These are phyloP conservation scores for Pseudogymnoascus sp. DNA, from an alignment of 2,329 filamentous ascomycete species.

Conservation along the genomic window DNA sequence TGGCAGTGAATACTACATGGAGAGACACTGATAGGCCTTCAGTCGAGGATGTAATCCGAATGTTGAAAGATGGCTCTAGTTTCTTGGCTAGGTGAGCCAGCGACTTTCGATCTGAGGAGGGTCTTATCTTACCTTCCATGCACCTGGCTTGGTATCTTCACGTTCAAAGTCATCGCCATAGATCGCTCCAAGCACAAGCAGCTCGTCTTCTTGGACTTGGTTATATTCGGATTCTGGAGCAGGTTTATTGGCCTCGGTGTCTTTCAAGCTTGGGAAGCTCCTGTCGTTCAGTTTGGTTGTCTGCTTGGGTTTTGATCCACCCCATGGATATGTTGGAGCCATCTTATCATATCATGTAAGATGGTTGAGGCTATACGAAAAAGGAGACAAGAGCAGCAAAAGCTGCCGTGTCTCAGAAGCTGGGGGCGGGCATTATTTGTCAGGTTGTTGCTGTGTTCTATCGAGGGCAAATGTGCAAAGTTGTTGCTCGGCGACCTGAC, in stretches of 20 bases:
- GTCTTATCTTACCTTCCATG: constrained; percentile 66
- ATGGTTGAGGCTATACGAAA: constrained; percentile 1
- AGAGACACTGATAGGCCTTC: constrained; percentile 62
- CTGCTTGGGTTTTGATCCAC: constrained; percentile 17
- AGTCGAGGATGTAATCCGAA: constrained; percentile 67
- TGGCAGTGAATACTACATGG: constrained; percentile 75
- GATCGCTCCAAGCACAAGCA: constrained; percentile 77
- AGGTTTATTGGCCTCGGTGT: constrained; percentile 29
- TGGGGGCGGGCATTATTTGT: not conserved
- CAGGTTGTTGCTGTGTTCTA: constrained; percentile 3
- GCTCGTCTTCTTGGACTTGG: constrained; percentile 79
- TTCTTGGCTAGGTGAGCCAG: constrained; percentile 40
- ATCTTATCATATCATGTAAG: constrained; percentile 16
- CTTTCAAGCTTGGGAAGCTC: constrained; percentile 44
- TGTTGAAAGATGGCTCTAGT: constrained; percentile 74
- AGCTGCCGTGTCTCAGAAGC: constrained; percentile 3
- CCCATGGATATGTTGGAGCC: constrained; percentile 27
- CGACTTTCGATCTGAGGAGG: constrained; percentile 13
- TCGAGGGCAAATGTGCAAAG: constrained; percentile 1
- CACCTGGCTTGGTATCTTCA: constrained; percentile 55
- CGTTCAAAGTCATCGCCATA: constrained; percentile 82
- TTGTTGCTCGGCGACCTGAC: constrained; percentile 6
- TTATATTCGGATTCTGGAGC: constrained; percentile 57
- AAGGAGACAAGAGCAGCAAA: constrained; percentile 5
- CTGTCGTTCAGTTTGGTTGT: constrained; percentile 32